A percentile compares a stretch with the other conserved stretches of the same genome.
Evolutionary conservation across 83 land plant species (phyloP).

Genomic region (Picea abies): DNA sequence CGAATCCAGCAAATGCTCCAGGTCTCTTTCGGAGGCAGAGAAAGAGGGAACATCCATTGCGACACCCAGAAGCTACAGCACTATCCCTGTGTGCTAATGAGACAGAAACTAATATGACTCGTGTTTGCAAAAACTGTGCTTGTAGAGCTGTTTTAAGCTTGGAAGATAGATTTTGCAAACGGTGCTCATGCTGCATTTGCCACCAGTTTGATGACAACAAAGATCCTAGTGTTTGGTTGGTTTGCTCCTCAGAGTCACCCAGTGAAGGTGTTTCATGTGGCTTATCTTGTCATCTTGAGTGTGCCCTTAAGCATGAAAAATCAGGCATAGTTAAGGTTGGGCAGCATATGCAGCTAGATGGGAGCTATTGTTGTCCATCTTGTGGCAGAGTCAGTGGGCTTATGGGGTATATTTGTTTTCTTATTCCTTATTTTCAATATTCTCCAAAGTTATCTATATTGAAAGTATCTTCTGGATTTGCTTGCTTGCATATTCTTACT

Average conservation of each 20-base stretch:
- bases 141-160: constrained; percentile 60
- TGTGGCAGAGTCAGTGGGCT: constrained; percentile 56
- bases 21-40: constrained; percentile 27
- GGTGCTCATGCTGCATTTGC: constrained; percentile 70
- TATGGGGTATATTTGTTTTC: constrained; percentile 35
- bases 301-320: constrained; percentile 38
- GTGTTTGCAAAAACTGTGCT: constrained; percentile 80
- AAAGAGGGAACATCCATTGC: constrained; percentile 61
- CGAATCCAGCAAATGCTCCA: constrained; percentile 15
- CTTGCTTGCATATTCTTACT: not conserved
- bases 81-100: constrained; percentile 19
- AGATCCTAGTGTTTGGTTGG: constrained; percentile 68
- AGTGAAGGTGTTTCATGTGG: constrained; percentile 41
- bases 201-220: constrained; percentile 64
- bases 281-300: constrained; percentile 61
- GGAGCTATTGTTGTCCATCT: constrained; percentile 50
- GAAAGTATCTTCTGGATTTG: not conserved
- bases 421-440: not conserved
- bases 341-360: constrained; percentile 39
- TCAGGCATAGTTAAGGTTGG: constrained; percentile 39
- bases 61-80: constrained; percentile 30
- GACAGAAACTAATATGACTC: constrained; percentile 14
- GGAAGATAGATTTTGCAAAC: constrained; percentile 74
- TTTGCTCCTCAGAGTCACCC: constrained; percentile 41
- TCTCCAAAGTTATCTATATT: not conserved